A percentile compares a stretch with the other conserved stretches of the same genome.
These are phyloP conservation scores for Xylaria sp. DNA, from an alignment of 2,329 filamentous ascomycete species.

Conservation along the genomic window DNA sequence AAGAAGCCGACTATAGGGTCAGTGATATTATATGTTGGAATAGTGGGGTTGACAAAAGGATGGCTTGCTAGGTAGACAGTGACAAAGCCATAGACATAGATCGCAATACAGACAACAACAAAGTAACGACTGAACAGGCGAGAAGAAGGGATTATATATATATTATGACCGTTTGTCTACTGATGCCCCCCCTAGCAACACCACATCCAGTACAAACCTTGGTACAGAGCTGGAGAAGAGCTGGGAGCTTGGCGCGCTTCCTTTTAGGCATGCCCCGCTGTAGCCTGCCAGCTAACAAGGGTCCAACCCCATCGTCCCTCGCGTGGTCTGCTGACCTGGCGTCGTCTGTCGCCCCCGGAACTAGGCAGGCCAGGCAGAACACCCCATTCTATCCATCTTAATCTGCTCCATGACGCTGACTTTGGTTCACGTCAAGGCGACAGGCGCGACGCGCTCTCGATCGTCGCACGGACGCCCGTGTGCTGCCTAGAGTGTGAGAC, in stretches of 20 bases:
- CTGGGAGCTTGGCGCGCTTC: slow-evolving; percentile 5
- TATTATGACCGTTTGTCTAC: not conserved
- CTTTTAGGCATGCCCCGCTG: slow-evolving; percentile 17
- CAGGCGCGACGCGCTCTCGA: not conserved
- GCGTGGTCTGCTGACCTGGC: slow-evolving; percentile 23
- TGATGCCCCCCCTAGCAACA: too few relatives aligned
- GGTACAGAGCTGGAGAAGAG: not conserved
- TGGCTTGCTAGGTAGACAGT: not conserved
- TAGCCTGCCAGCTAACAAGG: slow-evolving; percentile 23
- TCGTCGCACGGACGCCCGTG: not conserved
- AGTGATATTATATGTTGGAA: not conserved
- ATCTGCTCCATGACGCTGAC: not conserved
- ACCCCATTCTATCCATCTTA: slow-evolving; percentile 8
- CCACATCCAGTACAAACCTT: not conserved
- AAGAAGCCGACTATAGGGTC: not conserved
- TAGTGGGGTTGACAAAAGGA: not conserved
- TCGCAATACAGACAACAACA: not conserved
- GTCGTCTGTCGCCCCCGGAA: not conserved
- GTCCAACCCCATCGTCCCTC: not conserved
- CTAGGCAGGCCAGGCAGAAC: slow-evolving; percentile 25
- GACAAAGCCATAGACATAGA: not conserved
- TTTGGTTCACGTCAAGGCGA: too few relatives aligned
- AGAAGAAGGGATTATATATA: slow-evolving; percentile 13
- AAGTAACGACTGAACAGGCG: not conserved
- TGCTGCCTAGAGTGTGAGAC: slow-evolving; percentile 8